phyloP scores from a whole-genome alignment of 345 rosid genomes.

The Theobroma cacao region DNA sequence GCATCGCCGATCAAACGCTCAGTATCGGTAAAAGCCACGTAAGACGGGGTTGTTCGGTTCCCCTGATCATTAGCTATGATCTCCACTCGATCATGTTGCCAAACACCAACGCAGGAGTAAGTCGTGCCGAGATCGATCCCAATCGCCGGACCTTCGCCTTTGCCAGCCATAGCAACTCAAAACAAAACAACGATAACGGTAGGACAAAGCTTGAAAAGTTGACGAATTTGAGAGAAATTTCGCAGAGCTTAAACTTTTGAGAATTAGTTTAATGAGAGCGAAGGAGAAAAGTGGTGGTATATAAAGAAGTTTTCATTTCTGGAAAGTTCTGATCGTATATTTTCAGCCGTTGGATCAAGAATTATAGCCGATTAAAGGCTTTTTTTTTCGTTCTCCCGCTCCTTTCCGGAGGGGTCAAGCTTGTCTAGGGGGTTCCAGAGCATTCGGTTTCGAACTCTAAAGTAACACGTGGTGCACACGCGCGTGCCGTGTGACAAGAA shows the following conservation, averaged over 20 bases:
- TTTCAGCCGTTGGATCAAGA: slow-evolving; percentile 14
- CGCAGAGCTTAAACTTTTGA: too few species aligned
- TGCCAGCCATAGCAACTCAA: slow-evolving; percentile 36
- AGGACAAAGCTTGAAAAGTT: rapidly evolving
- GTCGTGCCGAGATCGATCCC: slow-evolving; percentile 65
- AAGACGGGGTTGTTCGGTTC: slow-evolving; percentile 51
- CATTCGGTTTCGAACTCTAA: not conserved
- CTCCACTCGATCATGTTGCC: slow-evolving; percentile 66
- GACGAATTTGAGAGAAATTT: too few species aligned
- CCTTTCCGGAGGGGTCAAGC: not conserved
- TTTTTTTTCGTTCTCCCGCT: not conserved
- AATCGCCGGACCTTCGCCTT: slow-evolving; percentile 65
- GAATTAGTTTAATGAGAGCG: not conserved
- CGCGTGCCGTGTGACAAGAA: not conserved
- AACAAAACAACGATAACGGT: not conserved
- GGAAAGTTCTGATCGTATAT: not conserved
- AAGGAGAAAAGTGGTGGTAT: not conserved
- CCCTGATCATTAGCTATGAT: slow-evolving; percentile 66
- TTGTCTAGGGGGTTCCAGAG: slow-evolving; percentile 16
- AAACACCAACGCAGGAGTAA: slow-evolving; percentile 57
- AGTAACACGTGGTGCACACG: not conserved
- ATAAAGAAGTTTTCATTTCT: slow-evolving; percentile 30
- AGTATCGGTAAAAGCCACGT: slow-evolving; percentile 51
- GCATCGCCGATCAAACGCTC: slow-evolving; percentile 66
- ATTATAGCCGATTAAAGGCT: slow-evolving; percentile 2